Percentiles rank a stretch among this genome's conserved stretches.
These are phyloP conservation scores for Dinochytrium kinnereticum DNA, from an alignment of 371 early-diverging fungal genomes.

Conservation along the genomic window DNA sequence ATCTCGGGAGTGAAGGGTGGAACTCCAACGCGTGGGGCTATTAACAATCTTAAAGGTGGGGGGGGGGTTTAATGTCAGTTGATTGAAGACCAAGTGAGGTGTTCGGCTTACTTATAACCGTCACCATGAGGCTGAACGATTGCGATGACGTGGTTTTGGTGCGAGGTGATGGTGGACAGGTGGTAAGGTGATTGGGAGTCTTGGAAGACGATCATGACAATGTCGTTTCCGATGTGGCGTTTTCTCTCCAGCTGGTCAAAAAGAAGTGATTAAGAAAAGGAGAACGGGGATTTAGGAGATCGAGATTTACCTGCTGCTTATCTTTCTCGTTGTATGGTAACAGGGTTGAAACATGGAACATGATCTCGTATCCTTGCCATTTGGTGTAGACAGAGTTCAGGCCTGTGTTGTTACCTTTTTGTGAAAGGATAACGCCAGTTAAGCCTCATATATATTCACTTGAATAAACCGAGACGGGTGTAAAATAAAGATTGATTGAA, in stretches of 20 bases:
- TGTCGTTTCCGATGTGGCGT: conserved; percentile 84
- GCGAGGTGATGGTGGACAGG: conserved; percentile 50
- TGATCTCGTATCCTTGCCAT: conserved; percentile 82
- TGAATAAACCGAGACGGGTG: conserved; percentile 11
- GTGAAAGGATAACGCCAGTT: neutral
- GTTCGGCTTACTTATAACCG: conserved; percentile 46
- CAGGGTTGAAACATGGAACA: conserved; percentile 85
- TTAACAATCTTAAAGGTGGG: conserved; percentile 29
- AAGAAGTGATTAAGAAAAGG: neutral
- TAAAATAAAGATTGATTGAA: conserved; percentile 21
- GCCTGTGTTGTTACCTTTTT: conserved; percentile 69
- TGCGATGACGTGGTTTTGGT: conserved; percentile 61
- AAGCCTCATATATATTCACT: neutral
- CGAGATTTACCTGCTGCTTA: conserved; percentile 68
- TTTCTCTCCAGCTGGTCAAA: conserved; percentile 68
- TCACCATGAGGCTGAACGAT: conserved; percentile 53
- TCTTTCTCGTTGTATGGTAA: conserved; percentile 74
- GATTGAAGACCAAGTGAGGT: too few species aligned
- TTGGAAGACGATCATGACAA: conserved; percentile 60
- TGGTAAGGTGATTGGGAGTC: conserved; percentile 52
- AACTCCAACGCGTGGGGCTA: conserved; percentile 53
- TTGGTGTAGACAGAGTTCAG: conserved; percentile 73
- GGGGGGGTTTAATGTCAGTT: too few species aligned
- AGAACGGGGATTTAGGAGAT: neutral
- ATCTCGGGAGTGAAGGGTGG: conserved; percentile 59